Conservation (phyloP, 1,284 basidiomycete species). For the Microstroma glucosiphilum region DNA sequence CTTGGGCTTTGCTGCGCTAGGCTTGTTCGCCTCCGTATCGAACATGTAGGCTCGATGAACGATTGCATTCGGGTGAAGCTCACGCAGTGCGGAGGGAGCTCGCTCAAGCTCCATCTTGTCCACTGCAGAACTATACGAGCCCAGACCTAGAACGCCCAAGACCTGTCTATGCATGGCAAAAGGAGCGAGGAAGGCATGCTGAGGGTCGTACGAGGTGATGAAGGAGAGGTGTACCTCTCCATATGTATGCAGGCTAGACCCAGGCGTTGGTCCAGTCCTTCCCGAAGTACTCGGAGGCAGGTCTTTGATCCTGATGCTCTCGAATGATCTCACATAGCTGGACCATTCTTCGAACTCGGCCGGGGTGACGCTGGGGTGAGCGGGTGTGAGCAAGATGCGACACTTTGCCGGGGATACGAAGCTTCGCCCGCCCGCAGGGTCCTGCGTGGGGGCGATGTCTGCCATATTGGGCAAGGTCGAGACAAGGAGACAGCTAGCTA, state of each 20-base stretch:
- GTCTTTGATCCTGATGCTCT: constrained; percentile 34
- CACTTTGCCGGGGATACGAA: constrained; percentile 38
- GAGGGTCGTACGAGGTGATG: constrained; percentile 42
- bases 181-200: constrained; percentile 44
- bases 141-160: constrained; percentile 41
- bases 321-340: constrained; percentile 31
- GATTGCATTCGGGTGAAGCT: constrained; percentile 40
- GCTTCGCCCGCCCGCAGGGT: constrained; percentile 22
- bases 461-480: not conserved
- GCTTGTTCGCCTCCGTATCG: constrained; percentile 28
- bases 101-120: constrained; percentile 24
- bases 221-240: constrained; percentile 47
- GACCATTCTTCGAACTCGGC: constrained; percentile 42
- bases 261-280: not conserved
- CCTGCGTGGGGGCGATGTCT: constrained; percentile 18
- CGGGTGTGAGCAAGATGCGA: constrained; percentile 44
- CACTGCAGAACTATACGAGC: constrained; percentile 19
- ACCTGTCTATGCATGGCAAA: constrained; percentile 45
- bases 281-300: constrained; percentile 21
- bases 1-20: constrained; percentile 13
- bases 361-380: constrained; percentile 23
- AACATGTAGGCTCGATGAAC: constrained; percentile 45
- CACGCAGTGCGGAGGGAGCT: constrained; percentile 27
- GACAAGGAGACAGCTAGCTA: too few species aligned
- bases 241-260: constrained; percentile 26